A percentile compares a stretch with the other conserved stretches of the same genome.
Evolutionary conservation across 345 rosid species (phyloP).

Genomic region (Eucalyptus polyanthemos): DNA sequence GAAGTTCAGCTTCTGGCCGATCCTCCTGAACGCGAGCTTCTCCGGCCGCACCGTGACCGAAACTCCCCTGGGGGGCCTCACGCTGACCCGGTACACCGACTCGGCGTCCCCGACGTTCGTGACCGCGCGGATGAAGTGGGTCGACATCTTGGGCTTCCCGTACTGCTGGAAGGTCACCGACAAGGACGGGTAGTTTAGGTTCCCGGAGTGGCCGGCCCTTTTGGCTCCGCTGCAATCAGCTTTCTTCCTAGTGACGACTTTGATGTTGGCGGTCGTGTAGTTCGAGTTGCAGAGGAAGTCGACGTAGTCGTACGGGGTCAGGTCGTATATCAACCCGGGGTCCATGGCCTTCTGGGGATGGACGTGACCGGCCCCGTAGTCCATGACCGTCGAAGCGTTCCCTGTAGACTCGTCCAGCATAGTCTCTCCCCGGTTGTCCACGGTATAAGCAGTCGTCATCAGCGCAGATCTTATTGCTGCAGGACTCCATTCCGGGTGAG

Average conservation of each 20-base stretch:
- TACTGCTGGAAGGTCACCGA: constrained; percentile 57
- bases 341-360: constrained; percentile 87
- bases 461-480: constrained; percentile 75
- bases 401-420: constrained; percentile 83
- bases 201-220: constrained; percentile 61
- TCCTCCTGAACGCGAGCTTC: constrained; percentile 42
- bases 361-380: constrained; percentile 78
- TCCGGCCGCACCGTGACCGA: constrained; percentile 50
- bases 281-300: constrained; percentile 74
- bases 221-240: constrained; percentile 60
- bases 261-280: constrained; percentile 49
- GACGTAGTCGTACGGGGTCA: constrained; percentile 51
- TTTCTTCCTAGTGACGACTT: constrained; percentile 43
- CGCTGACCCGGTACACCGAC: constrained; percentile 31
- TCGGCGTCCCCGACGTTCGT: constrained; percentile 69
- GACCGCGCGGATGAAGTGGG: constrained; percentile 67
- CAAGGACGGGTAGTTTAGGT: constrained; percentile 73
- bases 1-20: constrained; percentile 68
- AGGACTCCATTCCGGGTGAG: constrained; percentile 89
- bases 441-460: constrained; percentile 76
- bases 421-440: constrained; percentile 42
- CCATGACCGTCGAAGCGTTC: constrained; percentile 53
- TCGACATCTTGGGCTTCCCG: constrained; percentile 44
- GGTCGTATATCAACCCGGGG: constrained; percentile 73
- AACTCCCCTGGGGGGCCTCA: constrained; percentile 52